Base-by-base conservation (phyloP, 768 basidiomycete genomes). In the Aureoboletus auriporus region DNA sequence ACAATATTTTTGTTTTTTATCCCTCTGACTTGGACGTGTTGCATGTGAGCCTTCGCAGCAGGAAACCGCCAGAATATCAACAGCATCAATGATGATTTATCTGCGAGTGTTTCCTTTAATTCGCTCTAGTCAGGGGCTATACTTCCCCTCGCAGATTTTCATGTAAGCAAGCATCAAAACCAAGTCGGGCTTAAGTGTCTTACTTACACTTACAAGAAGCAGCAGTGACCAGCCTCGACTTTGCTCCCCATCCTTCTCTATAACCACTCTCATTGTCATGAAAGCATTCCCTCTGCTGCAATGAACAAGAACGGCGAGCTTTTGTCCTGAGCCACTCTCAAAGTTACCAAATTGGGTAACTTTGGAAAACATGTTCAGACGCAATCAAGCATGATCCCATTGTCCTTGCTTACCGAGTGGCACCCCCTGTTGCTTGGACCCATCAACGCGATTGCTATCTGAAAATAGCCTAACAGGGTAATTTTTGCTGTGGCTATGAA, bases 381-480 rank as follows among this genome's bases (percentile, higher is more conserved):
- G 46, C 65, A 66, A 66, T 67, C 64, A 42, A 34, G 10, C 33
- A 8, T 47, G 12, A 14, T 29, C 11, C 14, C 36, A 27, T 45
- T 45, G 44, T 46, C 34, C 51, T 51, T 39, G 17, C 53, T 65
- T 52, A 35, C 58, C 60, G 53, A 60, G 64, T 51, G 64, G 63
- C 49, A 17, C 43, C 47, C 17, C 50, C 44, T 49, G 39, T 34
- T 17, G 46, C 50, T 62, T 56, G 41, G 55, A 33, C 54, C 60
- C 26, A 8, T 31, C n/a, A 12, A 23, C n/a, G 20, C 16, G 60
- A 67, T 60, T 63, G 61, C 56, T 53, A 31, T 20, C 46, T 36
- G 10, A 39, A 42, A 49, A 16, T 60, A 28, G 38, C 61, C 55
- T 51, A 41, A 58, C 42, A 31, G 42, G 54, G 52, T 51, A 63